phyloP scores from a whole-genome alignment of 306 rosid genomes.

The Pachyrhizus erosus region DNA sequence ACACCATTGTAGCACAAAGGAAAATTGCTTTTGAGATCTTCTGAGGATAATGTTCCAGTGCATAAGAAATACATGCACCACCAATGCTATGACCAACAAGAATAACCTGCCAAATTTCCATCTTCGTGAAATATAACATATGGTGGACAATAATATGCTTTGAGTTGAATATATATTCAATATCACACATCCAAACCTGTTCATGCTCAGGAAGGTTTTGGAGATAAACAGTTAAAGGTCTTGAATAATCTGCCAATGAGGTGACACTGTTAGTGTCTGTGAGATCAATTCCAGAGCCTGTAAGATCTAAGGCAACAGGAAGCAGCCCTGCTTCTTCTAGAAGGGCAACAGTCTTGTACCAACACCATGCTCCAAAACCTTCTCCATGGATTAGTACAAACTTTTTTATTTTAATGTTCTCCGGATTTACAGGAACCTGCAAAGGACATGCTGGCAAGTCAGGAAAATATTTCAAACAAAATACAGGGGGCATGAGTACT shows the following conservation, averaged over 20 bases:
- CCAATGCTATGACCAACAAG: constrained; percentile 96
- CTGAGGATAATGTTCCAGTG: constrained; percentile 80
- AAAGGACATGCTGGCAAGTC: constrained; percentile 9
- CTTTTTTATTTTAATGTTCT: constrained; percentile 67
- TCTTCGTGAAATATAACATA: constrained; percentile 36
- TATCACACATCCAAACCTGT: constrained; percentile 60
- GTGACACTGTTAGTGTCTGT: constrained; percentile 69
- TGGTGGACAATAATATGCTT: constrained; percentile 28
- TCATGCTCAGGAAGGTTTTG: constrained; percentile 83
- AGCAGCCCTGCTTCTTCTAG: constrained; percentile 83
- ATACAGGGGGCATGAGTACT: background rate
- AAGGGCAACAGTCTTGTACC: constrained; percentile 89
- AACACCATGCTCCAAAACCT: constrained; percentile 99
- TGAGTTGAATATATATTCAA: background rate
- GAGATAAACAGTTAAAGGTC: constrained; percentile 79
- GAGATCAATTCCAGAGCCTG: constrained; percentile 92
- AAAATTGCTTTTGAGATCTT: constrained; percentile 89
- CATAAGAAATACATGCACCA: constrained; percentile 94
- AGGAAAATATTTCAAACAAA: background rate
- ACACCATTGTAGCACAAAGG: constrained; percentile 94
- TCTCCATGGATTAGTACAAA: constrained; percentile 85
- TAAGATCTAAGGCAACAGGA: constrained; percentile 87
- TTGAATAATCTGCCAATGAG: constrained; percentile 81
- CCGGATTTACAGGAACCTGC: constrained; percentile 68
- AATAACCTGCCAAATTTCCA: constrained; percentile 68